A percentile compares a stretch with the other conserved stretches of the same genome.
Conservation (phyloP, 345 rosid genomes). For the Citrus unshiu region DNA sequence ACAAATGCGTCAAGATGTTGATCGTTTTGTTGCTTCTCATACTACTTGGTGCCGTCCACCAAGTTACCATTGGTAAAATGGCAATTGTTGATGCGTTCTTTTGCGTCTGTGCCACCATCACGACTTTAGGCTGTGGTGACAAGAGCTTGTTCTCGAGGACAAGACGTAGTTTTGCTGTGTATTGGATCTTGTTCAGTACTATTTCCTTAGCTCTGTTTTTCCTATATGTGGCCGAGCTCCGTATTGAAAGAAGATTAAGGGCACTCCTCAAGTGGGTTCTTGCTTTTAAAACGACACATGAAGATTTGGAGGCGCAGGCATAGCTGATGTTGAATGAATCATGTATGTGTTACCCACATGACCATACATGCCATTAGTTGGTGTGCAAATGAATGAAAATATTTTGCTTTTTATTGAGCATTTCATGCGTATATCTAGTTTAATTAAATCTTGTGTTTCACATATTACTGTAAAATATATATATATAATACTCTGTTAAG, state of each 20-base stretch:
- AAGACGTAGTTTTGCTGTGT: conserved; percentile 56
- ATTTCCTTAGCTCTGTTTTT: conserved; percentile 63
- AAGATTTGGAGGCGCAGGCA: conserved; percentile 63
- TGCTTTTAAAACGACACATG: conserved; percentile 42
- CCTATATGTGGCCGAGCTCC: conserved; percentile 58
- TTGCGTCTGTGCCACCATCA: conserved; percentile 73
- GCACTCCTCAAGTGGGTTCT: conserved; percentile 68
- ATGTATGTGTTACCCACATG: neutral
- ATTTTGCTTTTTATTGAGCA: neutral
- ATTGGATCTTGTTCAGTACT: conserved; percentile 71
- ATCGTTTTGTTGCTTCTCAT: conserved; percentile 41
- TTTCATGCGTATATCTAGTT: neutral
- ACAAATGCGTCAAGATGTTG: conserved; percentile 46
- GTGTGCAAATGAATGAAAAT: neutral
- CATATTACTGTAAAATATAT: too few relatives aligned
- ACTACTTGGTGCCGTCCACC: conserved; percentile 43
- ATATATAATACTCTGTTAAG: too few relatives aligned
- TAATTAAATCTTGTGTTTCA: too few relatives aligned
- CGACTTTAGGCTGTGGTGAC: conserved; percentile 76
- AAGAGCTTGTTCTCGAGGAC: conserved; percentile 48
- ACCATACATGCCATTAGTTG: neutral
- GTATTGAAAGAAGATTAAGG: conserved; percentile 52
- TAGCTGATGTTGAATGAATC: conserved; percentile 46
- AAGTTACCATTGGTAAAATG: conserved; percentile 40
- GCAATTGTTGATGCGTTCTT: conserved; percentile 55